A percentile compares a stretch with the other conserved stretches of the same genome.
Conservation (phyloP, 83 land plant genomes). For the Picea abies region DNA sequence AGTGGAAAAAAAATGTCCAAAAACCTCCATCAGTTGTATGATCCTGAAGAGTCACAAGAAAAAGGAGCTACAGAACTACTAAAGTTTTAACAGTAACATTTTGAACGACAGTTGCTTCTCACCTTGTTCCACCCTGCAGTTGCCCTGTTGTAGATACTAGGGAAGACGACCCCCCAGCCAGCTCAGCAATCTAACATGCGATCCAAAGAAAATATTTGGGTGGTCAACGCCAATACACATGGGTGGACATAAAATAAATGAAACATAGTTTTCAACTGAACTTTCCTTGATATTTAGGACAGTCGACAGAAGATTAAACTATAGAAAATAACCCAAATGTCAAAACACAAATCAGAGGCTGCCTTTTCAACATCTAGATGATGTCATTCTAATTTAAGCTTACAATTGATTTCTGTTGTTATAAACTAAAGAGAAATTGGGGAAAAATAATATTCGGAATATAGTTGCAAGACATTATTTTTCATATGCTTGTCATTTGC, state of each 20-base stretch:
- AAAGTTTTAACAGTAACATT: not conserved
- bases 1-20: not conserved
- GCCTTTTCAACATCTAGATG: not conserved
- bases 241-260: not conserved
- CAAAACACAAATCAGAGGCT: not conserved
- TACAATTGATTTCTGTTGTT: not conserved
- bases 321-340: not conserved
- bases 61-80: not conserved
- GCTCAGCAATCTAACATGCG: conserved; percentile 27
- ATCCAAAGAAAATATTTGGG: not conserved
- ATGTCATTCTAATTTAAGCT: not conserved
- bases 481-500: not conserved
- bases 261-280: not conserved
- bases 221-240: not conserved
- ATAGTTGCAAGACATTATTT: too few relatives aligned
- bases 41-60: not conserved
- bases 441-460: not conserved
- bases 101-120: conserved; percentile 1
- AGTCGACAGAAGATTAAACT: not conserved
- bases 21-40: not conserved
- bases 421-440: not conserved
- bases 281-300: not conserved
- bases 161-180: conserved; percentile 36
- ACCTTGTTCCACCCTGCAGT: conserved; percentile 46
- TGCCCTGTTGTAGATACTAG: conserved; percentile 32